Base-by-base conservation (phyloP, 805 yeast genomes). In the Lachancea meyersii region DNA sequence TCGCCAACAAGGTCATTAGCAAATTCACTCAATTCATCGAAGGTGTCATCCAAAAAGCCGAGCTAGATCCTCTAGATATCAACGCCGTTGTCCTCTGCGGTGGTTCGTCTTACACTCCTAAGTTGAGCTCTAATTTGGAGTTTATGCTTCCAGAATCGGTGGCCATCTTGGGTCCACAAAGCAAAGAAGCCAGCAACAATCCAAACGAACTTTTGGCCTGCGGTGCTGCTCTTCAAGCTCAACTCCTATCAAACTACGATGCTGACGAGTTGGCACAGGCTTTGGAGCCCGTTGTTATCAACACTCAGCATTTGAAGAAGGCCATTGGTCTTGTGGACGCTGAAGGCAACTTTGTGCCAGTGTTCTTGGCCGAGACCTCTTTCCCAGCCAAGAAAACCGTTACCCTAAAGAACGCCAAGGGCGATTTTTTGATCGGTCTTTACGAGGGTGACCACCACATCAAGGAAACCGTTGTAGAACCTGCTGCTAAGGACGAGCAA, bases 171-270 rank as follows among this genome's bases (percentile, higher is more conserved):
- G 80, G 97, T 20, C 95, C 97, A 51, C 69, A 82, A 27, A 59
- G 73, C 48, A 91, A 86, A 63, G 54, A 84, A 48, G 87, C 86
- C 68, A 85, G 93, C 44, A 62, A 80, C 48, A 78, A 86, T 68
- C 97, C 98, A 47, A 81, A 86, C 60, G 97, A 93, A 71, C 74
- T 88, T 58, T 72, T 83, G 51, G 81, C 95, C 51, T 82, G 94
- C 60, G 98, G 98, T 69, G 94, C 96, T 46, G 96, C 97, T 49
- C 76, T 91, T 63, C 97, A 93, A 75, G 98, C 96, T 40, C 79
- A 95, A 30, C 60, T 79, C 48, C 72, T 91, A 57, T 71, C 83
- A 49, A 91, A 83, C 57, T 94, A 86, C 57, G 93, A 82, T 58
- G 87, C 77, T 41, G 95, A 85, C 49, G 93, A 87, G 67, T 71